Evolutionary conservation across 768 basidiomycete species (phyloP), one percentile per base, ranked within the genome.

Genomic region (Gymnopilus dilepis): DNA sequence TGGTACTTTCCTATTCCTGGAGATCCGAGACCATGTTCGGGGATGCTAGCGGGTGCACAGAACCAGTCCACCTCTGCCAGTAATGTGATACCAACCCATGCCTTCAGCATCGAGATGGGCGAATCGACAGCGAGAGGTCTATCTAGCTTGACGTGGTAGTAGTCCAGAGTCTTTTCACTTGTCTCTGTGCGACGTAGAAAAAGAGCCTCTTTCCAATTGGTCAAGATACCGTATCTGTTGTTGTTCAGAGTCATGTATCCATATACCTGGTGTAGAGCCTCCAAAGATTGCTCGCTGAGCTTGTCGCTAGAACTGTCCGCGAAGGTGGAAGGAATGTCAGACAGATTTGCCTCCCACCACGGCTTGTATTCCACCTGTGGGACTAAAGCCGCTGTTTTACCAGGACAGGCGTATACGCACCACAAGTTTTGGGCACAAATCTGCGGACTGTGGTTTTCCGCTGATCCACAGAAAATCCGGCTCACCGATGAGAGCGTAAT

Each of bases 61-160:
- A 64, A 66, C 59, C 65, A 61, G 48, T 61, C 33, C 6, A 24
- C 33, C 19, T 64, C 55, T n/a, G 63, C 66, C 43, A 67, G 66
- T 33, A 67, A 53, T 2, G 57, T 11, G 26, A 60, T 56, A 6
- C 66, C 66, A 51, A 63, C 64, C 55, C 64, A 62, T 30, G 61
- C 64, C 60, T 67, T 65, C 40, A 67, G 38, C 64, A 67, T 67
- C 30, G 64, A 65, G 53, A 67, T n/a, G n/a, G n/a, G n/a, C n/a
- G n/a, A n/a, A n/a, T n/a, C n/a, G n/a, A n/a, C n/a, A n/a, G n/a
- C n/a, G n/a, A n/a, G n/a, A n/a, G n/a, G n/a, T n/a, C n/a, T 51
- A 45, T 63, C 41, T 19, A 42, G 58, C 42, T 63, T 55, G 26
- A 67, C 53, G 15, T 58, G 26, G 26, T 56, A 62, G 9, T 47